phyloP scores from a whole-genome alignment of 2,329 filamentous ascomycete genomes.

The Nemania bipapillata region DNA sequence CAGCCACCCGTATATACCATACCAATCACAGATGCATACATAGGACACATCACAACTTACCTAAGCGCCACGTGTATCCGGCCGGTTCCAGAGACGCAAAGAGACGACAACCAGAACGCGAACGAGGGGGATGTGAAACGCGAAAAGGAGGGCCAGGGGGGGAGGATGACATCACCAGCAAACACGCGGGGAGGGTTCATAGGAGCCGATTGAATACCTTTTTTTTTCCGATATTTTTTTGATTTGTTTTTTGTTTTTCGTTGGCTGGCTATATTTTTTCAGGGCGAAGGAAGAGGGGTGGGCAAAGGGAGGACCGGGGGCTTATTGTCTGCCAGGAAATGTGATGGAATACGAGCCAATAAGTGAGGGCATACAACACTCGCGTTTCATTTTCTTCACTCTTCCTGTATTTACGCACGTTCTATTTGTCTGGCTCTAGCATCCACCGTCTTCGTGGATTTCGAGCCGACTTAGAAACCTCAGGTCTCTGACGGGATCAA shows the following conservation, averaged over 20 bases:
- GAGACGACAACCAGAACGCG: not conserved
- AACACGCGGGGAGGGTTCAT: conserved; percentile 9
- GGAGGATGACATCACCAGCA: conserved; percentile 10
- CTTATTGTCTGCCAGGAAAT: not conserved
- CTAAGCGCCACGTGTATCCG: conserved; percentile 5
- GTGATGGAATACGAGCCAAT: not conserved
- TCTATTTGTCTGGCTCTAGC: not conserved
- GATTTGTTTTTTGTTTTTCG: conserved; percentile 10
- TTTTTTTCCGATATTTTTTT: conserved; percentile 11
- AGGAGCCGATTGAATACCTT: conserved; percentile 35
- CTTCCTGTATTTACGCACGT: not conserved
- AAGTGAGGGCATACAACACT: not conserved
- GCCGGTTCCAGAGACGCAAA: conserved; percentile 13
- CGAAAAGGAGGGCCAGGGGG: not conserved
- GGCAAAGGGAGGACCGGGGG: not conserved
- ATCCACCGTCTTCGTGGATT: conserved; percentile 2
- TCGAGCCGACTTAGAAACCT: not conserved
- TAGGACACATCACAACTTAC: not conserved
- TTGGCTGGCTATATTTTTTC: not conserved
- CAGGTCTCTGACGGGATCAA: not conserved
- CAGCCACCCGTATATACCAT: not conserved
- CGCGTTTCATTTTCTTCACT: conserved; percentile 6
- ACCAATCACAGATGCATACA: not conserved
- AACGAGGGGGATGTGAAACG: conserved; percentile 15
- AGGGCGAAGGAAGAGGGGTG: not conserved